These are phyloP conservation scores for Cicer pinnatifidum DNA, from an alignment of 306 rosid species.

Conservation along the genomic window DNA sequence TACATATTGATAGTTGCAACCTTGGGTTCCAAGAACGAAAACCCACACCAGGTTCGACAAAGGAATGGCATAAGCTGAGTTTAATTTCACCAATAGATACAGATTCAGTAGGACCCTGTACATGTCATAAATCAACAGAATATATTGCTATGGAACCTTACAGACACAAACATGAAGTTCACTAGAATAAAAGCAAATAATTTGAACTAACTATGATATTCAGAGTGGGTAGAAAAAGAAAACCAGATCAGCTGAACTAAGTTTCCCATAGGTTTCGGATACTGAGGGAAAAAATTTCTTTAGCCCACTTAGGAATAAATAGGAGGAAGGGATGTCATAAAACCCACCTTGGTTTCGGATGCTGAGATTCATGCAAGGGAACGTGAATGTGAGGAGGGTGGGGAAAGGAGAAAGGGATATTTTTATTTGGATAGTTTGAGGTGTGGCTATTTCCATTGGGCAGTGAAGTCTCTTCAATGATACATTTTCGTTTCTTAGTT, in stretches of 20 bases:
- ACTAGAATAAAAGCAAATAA: constrained; percentile 22
- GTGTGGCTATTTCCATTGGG: too few relatives aligned
- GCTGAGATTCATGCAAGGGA: not conserved
- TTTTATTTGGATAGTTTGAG: not conserved
- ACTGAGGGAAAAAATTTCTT: not conserved
- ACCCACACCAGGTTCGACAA: constrained; percentile 61
- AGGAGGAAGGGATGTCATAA: not conserved
- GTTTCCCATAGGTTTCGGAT: constrained; percentile 8
- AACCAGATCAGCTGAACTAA: constrained; percentile 20
- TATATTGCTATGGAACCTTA: constrained; percentile 38
- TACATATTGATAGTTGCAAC: constrained; percentile 74
- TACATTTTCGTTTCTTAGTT: too few relatives aligned
- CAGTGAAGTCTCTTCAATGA: too few relatives aligned
- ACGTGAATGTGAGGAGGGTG: not conserved
- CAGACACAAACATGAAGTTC: constrained; percentile 33
- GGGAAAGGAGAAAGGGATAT: not conserved
- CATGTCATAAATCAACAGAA: constrained; percentile 45
- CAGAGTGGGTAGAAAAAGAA: constrained; percentile 11
- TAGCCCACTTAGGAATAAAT: not conserved
- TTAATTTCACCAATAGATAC: constrained; percentile 83
- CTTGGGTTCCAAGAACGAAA: constrained; percentile 73
- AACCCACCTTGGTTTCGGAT: not conserved
- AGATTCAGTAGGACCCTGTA: constrained; percentile 84
- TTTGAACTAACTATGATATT: constrained; percentile 19
- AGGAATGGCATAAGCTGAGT: constrained; percentile 69